Base-by-base conservation (phyloP, 192 early-diverging fungal species). In the Borealophlyctis nickersoniae region DNA sequence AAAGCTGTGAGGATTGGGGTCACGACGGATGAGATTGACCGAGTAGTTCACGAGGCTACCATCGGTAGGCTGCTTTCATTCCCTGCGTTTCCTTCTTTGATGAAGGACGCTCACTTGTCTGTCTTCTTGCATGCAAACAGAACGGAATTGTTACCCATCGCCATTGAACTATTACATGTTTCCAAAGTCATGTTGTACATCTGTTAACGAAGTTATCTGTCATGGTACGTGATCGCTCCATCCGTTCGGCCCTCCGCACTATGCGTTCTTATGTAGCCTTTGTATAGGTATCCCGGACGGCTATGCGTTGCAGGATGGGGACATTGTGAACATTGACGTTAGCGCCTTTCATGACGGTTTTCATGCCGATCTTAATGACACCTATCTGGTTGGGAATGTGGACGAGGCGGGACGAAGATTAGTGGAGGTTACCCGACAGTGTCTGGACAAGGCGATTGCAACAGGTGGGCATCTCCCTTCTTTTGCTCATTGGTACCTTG, bases 101-200 rank as follows among this genome's bases (percentile, higher is more conserved):
- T 48, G 9, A 13, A n/a, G 9, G 39, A 9, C 39, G 39, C 39
- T n/a, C 39, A 48, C n/a, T n/a, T n/a, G n/a, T n/a, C n/a, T n/a
- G n/a, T n/a, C n/a, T n/a, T n/a, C n/a, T n/a, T n/a, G n/a, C n/a
- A n/a, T n/a, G n/a, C 45, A 9, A 52, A 26, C 52, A 76, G 93
- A 86, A 70, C 90, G 97, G 52, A 86, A 88, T 53, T 86, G 87
- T 16, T 99, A 99, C 65, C 97, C 97, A 23, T 97, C 94, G 14
- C 92, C 97, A 50, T 79, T 99, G 36, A 98, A 98, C 79, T 99
- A 99, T 81, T 89, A 91, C 73, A 71, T 85, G 34, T 99, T 96
- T 75, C 95, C 95, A 16, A 98, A 98, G 76, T 95, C 94, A 36
- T 86, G 88, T 71, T 99, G 97, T 80, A 95, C 89, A 60, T 86